These are phyloP conservation scores for Fusarium tricinctum DNA, from an alignment of 2,329 filamentous ascomycete species.

Conservation along the genomic window DNA sequence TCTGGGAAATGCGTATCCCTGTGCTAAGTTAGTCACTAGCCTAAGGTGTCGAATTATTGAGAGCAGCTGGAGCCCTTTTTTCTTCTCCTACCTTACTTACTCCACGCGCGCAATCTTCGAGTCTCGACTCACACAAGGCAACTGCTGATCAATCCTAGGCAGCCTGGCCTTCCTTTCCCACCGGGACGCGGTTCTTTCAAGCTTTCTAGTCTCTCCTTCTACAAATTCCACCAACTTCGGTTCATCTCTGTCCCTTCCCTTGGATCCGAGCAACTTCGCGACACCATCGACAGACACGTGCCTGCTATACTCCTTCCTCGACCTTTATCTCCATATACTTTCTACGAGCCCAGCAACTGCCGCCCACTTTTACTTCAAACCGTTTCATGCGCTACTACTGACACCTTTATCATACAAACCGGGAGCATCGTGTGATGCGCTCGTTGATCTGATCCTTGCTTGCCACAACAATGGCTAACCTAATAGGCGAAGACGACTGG, in stretches of 20 bases:
- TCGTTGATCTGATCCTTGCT: slow-evolving; percentile 26
- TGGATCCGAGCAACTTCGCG: slow-evolving; percentile 30
- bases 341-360: slow-evolving; percentile 14
- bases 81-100: slow-evolving; percentile 24
- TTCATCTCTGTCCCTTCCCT: slow-evolving; percentile 8
- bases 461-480: slow-evolving; percentile 62
- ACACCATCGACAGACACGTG: slow-evolving; percentile 41
- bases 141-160: slow-evolving; percentile 39
- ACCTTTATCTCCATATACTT: background rate
- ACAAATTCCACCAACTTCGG: background rate
- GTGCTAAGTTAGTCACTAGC: slow-evolving; percentile 29
- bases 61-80: slow-evolving; percentile 21
- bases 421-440: slow-evolving; percentile 47
- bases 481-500: slow-evolving; percentile 83
- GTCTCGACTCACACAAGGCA: slow-evolving; percentile 29
- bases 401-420: slow-evolving; percentile 11
- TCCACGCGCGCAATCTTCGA: slow-evolving; percentile 29
- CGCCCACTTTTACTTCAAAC: background rate
- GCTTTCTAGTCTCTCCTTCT: slow-evolving; percentile 7
- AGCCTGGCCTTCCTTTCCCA: slow-evolving; percentile 19
- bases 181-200: slow-evolving; percentile 4
- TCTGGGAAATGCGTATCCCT: slow-evolving; percentile 40
- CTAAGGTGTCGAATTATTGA: slow-evolving; percentile 37
- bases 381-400: slow-evolving; percentile 33
- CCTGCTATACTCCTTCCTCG: slow-evolving; percentile 23